Base-by-base conservation (phyloP, 345 rosid genomes). In the Limnanthes douglasii region DNA sequence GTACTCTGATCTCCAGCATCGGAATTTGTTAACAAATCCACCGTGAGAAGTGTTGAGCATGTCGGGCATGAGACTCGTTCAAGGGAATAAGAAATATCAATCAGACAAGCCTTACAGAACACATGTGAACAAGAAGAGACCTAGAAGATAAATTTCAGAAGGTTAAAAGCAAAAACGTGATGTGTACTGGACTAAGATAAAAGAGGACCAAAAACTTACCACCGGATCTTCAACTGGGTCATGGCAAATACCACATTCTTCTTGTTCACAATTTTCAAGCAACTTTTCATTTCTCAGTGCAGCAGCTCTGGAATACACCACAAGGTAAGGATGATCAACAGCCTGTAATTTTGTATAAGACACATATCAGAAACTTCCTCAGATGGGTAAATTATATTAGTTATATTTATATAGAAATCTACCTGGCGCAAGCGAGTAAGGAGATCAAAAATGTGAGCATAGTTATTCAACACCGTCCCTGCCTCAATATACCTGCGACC, bases 341-440 rank as follows among this genome's bases (percentile, higher is more conserved):
- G 98, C 95, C 95, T 88, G 70, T 29, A 60, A 43, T 57, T 53
- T 69, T 26, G 41, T 53, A 46, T 30, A 21, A 35, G 38, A 22
- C n/a, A 19, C 34, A 52, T 26, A 37, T 41, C 28, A 54, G 25
- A 59, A 52, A 27, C 24, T 33, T 47, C 22, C 9, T 37, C 30
- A 13, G 28, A 13, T 33, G 40, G 18, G 32, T 31, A 33, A n/a
- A n/a, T n/a, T n/a, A n/a, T n/a, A n/a, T n/a, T n/a, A n/a, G n/a
- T n/a, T n/a, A n/a, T n/a, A n/a, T n/a, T n/a, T n/a, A n/a, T n/a
- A n/a, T n/a, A n/a, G n/a, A n/a, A n/a, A 48, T 45, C 39, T 41
- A 79, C 98, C 92, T 79, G 98, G 40, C 98, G 83, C 73, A 90
- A 51, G 37, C 95, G 98, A 4, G 92, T 84, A 14, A 90, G 86